phyloP scores from a whole-genome alignment of 371 early-diverging fungal species.

The Mortierella polycephala region DNA sequence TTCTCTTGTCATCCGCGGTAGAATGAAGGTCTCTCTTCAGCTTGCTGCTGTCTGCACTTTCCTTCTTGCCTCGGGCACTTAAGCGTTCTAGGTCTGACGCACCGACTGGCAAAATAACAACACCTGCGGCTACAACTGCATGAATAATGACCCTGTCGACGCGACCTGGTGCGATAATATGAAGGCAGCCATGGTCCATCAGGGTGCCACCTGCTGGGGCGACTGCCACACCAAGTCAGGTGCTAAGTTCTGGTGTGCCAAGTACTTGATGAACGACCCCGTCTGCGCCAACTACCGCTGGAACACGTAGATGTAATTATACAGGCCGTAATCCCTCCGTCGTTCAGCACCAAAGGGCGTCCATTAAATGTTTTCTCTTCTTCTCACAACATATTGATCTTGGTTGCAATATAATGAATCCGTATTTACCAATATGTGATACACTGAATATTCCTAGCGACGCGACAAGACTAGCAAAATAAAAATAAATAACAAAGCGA shows the following conservation, averaged over 20 bases:
- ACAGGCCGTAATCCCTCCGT: too few relatives aligned
- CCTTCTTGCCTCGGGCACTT: not conserved
- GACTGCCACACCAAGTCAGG: not conserved
- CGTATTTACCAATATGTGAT: too few relatives aligned
- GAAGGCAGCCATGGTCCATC: not conserved
- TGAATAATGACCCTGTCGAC: slow-evolving; percentile 6
- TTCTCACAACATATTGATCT: too few relatives aligned
- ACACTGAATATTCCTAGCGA: too few relatives aligned
- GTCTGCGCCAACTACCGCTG: not conserved
- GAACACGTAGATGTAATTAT: not conserved
- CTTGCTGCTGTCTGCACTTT: not conserved
- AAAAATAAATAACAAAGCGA: too few relatives aligned
- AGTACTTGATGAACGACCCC: not conserved
- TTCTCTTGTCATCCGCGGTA: too few relatives aligned
- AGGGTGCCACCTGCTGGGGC: slow-evolving; percentile 13
- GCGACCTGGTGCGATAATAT: slow-evolving; percentile 4
- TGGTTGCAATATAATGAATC: too few relatives aligned
- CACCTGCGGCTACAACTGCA: slow-evolving; percentile 8
- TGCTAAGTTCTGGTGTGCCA: not conserved
- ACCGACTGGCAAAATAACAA: slow-evolving; percentile 8
- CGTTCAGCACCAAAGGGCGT: too few relatives aligned
- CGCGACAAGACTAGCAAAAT: too few relatives aligned
- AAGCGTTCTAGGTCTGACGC: slow-evolving; percentile 4
- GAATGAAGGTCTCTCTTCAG: slow-evolving; percentile 5
- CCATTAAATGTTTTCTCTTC: too few relatives aligned